Percentiles rank a stretch among this genome's conserved stretches.
Evolutionary conservation across 192 early-diverging fungal genomes (phyloP).

Genomic region (Backusella tuberculispora): DNA sequence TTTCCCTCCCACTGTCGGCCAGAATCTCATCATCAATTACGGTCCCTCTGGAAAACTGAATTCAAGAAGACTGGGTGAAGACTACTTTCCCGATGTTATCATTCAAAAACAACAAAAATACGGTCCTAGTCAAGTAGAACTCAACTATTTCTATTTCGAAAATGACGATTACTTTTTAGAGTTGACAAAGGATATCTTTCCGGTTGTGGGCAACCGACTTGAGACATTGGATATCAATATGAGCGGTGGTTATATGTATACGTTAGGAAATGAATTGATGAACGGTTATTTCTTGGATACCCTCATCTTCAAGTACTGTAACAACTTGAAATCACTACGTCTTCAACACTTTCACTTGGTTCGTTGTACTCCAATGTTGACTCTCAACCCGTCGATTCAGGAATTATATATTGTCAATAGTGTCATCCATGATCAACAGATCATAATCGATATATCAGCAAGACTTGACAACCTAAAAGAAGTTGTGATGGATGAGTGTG

Average conservation of each 20-base stretch:
- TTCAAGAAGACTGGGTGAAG: not conserved
- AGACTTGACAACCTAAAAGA: not conserved
- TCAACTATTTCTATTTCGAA: not conserved
- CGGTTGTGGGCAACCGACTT: not conserved
- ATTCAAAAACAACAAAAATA: not conserved
- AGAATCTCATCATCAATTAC: not conserved
- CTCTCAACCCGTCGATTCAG: not conserved
- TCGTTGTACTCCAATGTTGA: not conserved
- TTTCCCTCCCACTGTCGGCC: not conserved
- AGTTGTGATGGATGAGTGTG: not conserved
- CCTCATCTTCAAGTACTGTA: not conserved
- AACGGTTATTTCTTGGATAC: not conserved
- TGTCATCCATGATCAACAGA: not conserved
- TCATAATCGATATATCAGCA: not conserved
- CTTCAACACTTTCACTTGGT: not conserved
- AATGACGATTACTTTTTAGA: not conserved
- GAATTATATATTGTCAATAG: not conserved
- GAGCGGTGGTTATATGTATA: not conserved
- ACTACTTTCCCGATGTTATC: not conserved
- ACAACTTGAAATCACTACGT: not conserved
- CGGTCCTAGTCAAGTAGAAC: not conserved
- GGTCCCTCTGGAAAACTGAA: no score
- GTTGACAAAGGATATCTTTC: not conserved
- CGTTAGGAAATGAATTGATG: not conserved
- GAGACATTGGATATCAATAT: not conserved